These are phyloP conservation scores for Amaranthus cruentus DNA, from an alignment of 148 eudicot species.

Conservation along the genomic window DNA sequence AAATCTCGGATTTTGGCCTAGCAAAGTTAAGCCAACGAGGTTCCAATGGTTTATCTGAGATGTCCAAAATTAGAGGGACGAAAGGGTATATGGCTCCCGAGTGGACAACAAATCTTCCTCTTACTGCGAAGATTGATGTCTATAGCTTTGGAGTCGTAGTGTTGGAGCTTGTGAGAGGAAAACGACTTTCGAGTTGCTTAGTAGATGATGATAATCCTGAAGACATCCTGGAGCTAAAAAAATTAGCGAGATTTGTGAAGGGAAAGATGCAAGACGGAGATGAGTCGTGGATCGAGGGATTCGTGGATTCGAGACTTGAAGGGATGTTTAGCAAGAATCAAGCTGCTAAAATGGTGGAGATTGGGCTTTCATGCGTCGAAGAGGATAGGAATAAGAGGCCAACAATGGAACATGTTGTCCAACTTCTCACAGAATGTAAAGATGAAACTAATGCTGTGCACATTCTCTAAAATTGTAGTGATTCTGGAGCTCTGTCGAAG, in stretches of 20 bases:
- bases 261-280: conserved; percentile 23
- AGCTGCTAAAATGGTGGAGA: conserved; percentile 35
- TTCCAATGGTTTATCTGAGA: conserved; percentile 21
- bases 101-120: conserved; percentile 59
- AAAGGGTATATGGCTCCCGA: conserved; percentile 65
- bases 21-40: conserved; percentile 44
- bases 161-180: conserved; percentile 58
- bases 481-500: no score
- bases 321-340: conserved; percentile 42
- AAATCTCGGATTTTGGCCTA: conserved; percentile 50
- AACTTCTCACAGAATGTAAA: conserved; percentile 39
- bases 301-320: conserved; percentile 43
- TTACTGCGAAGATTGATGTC: conserved; percentile 60
- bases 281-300: conserved; percentile 33
- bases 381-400: conserved; percentile 57
- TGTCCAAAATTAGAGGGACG: conserved; percentile 43
- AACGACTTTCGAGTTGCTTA: conserved; percentile 39
- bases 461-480: no score
- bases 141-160: conserved; percentile 60
- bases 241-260: conserved; percentile 30
- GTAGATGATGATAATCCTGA: conserved; percentile 12
- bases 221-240: conserved; percentile 27
- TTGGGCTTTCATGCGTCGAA: conserved; percentile 44
- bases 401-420: conserved; percentile 49
- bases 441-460: conserved; percentile 5